Percentiles rank a stretch among this genome's conserved stretches.
These are phyloP conservation scores for Diaporthe ampelina DNA, from an alignment of 2,329 filamentous ascomycete genomes.

Conservation along the genomic window DNA sequence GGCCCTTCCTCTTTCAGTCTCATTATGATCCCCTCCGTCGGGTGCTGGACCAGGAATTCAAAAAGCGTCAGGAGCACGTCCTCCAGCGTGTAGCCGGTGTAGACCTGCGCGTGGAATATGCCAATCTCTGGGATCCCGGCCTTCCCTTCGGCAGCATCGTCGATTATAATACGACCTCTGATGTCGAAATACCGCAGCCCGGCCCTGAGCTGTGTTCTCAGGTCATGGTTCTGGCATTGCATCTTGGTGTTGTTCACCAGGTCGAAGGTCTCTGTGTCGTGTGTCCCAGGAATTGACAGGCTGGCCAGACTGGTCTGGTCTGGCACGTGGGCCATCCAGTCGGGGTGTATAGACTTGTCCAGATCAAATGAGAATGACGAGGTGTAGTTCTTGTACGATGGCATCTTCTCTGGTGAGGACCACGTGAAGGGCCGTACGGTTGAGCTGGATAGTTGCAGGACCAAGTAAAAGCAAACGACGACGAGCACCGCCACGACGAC, in stretches of 20 bases:
- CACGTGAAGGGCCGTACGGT: constrained; percentile 12
- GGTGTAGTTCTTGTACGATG: constrained; percentile 45
- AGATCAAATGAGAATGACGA: constrained; percentile 60
- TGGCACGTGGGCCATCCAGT: constrained; percentile 61
- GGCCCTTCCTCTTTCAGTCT: constrained; percentile 63
- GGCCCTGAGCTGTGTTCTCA: constrained; percentile 59
- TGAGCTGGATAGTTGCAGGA: constrained; percentile 32
- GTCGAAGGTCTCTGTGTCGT: constrained; percentile 66
- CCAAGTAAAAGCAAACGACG: constrained; percentile 32
- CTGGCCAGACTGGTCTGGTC: constrained; percentile 57
- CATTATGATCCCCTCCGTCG: constrained; percentile 63
- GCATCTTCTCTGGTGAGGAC: neutral
- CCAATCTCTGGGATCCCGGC: constrained; percentile 48
- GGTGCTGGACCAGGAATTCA: constrained; percentile 60
- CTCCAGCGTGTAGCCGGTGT: constrained; percentile 60
- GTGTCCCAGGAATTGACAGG: constrained; percentile 66
- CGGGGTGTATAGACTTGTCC: constrained; percentile 49
- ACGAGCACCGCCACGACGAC: constrained; percentile 23
- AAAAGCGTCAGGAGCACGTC: constrained; percentile 60
- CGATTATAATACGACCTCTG: constrained; percentile 58
- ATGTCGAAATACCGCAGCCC: constrained; percentile 66
- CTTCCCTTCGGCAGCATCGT: constrained; percentile 49
- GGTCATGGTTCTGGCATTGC: constrained; percentile 63
- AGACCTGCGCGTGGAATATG: constrained; percentile 62
- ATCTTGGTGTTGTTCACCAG: constrained; percentile 51